Conservation (phyloP, 805 yeast species). For the Grigorovia jiainica region DNA sequence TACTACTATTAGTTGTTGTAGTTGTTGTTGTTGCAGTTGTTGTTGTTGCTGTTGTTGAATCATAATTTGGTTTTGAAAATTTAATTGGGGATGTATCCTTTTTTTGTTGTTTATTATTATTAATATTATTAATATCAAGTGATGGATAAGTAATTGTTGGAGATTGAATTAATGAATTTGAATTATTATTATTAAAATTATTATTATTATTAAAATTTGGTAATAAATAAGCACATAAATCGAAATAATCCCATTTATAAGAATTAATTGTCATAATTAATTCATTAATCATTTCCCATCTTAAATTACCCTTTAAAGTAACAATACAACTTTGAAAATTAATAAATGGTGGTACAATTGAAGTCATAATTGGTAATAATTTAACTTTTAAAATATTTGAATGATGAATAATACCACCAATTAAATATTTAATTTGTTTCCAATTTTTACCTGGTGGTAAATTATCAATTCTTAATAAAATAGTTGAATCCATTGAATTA, state of each 20-base stretch:
- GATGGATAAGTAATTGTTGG: background rate
- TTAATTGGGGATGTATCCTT: too few species aligned
- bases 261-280: slow-evolving; percentile 22
- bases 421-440: slow-evolving; percentile 26
- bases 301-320: slow-evolving; percentile 13
- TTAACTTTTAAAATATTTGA: slow-evolving; percentile 23
- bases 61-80: too few species aligned
- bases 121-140: background rate
- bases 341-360: slow-evolving; percentile 25
- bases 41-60: background rate
- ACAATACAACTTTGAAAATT: slow-evolving; percentile 27
- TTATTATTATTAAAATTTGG: slow-evolving; percentile 7
- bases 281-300: slow-evolving; percentile 16
- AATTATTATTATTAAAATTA: background rate
- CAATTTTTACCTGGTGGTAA: slow-evolving; percentile 28
- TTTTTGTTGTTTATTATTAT: too few species aligned
- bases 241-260: slow-evolving; percentile 26
- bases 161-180: too few species aligned
- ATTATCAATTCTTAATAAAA: slow-evolving; percentile 22
- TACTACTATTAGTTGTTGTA: background rate
- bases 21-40: background rate
- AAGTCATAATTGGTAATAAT: slow-evolving; percentile 25
- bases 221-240: slow-evolving; percentile 20
- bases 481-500: background rate
- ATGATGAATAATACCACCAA: slow-evolving; percentile 27